These are phyloP conservation scores for Curvularia hawaiiensis DNA, from an alignment of 2,329 filamentous ascomycete genomes.

Conservation along the genomic window DNA sequence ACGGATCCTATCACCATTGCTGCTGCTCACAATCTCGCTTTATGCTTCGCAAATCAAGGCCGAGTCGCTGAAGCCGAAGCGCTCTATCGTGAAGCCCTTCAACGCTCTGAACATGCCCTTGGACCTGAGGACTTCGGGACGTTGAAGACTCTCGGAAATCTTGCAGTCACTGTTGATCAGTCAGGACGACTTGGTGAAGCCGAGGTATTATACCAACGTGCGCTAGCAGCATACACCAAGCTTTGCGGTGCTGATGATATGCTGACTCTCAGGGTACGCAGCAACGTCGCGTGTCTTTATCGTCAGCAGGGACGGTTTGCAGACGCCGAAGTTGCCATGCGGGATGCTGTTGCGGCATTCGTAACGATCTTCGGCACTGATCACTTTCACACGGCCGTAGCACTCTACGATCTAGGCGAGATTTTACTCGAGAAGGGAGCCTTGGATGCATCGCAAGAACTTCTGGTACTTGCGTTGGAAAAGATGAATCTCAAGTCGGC, in stretches of 20 bases:
- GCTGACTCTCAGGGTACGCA: background rate
- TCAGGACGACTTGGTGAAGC: background rate
- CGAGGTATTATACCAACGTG: background rate
- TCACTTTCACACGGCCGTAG: background rate
- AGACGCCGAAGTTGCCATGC: background rate
- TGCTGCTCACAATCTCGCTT: background rate
- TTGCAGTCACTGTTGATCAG: background rate
- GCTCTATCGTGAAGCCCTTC: background rate
- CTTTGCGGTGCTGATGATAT: background rate
- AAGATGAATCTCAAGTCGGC: background rate
- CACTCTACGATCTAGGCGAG: background rate
- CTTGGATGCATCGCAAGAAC: background rate
- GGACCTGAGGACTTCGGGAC: background rate
- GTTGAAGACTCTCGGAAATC: background rate
- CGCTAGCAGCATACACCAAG: background rate
- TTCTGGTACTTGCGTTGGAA: background rate
- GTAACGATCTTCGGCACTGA: background rate
- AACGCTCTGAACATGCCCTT: background rate
- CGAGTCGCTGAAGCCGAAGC: background rate
- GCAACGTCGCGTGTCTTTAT: background rate
- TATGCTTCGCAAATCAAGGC: background rate
- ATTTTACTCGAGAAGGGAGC: background rate
- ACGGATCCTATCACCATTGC: background rate
- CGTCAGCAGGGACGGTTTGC: background rate
- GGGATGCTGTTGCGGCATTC: background rate